phyloP scores from a whole-genome alignment of 306 rosid genomes.

The Vicia faba region DNA sequence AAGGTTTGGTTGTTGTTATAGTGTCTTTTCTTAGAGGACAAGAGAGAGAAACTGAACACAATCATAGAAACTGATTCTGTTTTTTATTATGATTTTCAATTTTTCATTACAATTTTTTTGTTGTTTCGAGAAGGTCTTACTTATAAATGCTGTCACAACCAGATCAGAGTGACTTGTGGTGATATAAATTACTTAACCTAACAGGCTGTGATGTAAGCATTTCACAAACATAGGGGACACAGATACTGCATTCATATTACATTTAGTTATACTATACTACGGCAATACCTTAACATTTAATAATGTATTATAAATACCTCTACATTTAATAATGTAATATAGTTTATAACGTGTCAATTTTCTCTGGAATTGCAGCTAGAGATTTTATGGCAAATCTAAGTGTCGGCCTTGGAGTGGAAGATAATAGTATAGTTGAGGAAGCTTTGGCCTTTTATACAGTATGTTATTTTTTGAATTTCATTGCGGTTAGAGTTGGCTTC shows the following conservation, averaged over 20 bases:
- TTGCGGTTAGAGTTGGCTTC: conserved; percentile 1
- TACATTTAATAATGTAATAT: neutral
- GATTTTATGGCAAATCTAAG: conserved; percentile 48
- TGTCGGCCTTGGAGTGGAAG: conserved; percentile 56
- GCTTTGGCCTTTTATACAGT: conserved; percentile 64
- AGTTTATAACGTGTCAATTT: neutral
- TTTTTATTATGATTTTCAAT: conserved; percentile 1
- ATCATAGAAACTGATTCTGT: neutral
- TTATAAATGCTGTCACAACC: neutral
- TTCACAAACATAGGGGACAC: neutral
- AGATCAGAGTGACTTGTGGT: neutral
- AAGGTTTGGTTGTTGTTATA: too few species aligned
- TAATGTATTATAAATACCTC: conserved; percentile 6
- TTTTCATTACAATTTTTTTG: neutral
- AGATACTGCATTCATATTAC: neutral
- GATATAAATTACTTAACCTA: conserved; percentile 1
- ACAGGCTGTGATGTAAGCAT: neutral
- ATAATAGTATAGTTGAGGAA: conserved; percentile 44
- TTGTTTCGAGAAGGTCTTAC: neutral
- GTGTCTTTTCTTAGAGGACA: neutral
- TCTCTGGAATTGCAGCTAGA: conserved; percentile 44
- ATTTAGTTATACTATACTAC: neutral
- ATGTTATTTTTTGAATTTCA: conserved; percentile 35
- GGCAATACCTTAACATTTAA: neutral
- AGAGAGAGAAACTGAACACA: neutral